Percentiles rank a stretch among this genome's conserved stretches.
Conservation (phyloP, 1,139 yeast genomes). For the Geotrichum klebahnii region DNA sequence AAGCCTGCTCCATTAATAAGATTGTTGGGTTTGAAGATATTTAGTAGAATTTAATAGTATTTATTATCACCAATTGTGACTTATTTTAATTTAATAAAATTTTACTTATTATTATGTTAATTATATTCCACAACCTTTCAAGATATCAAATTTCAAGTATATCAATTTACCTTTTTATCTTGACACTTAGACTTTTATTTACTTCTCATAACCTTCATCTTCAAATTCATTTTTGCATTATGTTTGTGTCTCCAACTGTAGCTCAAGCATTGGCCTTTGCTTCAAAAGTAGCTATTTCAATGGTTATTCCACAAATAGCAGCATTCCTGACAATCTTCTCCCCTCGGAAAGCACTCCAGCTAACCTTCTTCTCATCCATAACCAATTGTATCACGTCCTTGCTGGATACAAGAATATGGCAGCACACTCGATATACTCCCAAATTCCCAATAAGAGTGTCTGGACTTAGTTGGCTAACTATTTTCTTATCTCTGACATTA, state of each 20-base stretch:
- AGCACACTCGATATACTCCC: neutral
- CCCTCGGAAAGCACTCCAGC: conserved; percentile 2
- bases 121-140: no score
- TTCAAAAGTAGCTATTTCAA: conserved; percentile 6
- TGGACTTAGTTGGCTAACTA: conserved; percentile 1
- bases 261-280: conserved; percentile 14
- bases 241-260: conserved; percentile 3
- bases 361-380: conserved; percentile 1
- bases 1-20: no score
- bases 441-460: neutral
- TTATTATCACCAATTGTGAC: no score
- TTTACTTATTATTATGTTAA: no score
- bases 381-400: neutral
- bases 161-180: no score
- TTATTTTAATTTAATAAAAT: no score
- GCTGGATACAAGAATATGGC: conserved; percentile 6
- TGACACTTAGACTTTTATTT: no score
- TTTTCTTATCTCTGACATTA: neutral
- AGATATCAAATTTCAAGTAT: no score
- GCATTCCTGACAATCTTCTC: conserved; percentile 1
- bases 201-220: neutral
- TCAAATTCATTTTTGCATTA: neutral
- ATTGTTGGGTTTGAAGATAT: no score
- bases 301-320: conserved; percentile 10
- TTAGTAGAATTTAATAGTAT: no score